Base-by-base conservation (phyloP, 257 asterid species). In the Galeopsis tetrahit region DNA sequence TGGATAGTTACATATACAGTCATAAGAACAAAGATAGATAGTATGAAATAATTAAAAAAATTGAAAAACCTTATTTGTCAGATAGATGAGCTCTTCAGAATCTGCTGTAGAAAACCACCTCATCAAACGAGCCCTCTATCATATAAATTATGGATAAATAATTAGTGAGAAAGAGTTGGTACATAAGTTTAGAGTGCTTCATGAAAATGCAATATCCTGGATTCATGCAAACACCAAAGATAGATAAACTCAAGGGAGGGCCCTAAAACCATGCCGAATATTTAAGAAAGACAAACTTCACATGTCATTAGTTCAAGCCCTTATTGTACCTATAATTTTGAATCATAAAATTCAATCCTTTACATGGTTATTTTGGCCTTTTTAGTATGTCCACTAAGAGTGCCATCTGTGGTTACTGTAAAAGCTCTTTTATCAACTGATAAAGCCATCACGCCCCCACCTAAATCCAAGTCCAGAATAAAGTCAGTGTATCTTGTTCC, bases 61-160 rank as follows among this genome's bases (percentile, higher is more conserved):
- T 36, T 66, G 33, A 66, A 6, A 17, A 48, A 90, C 96, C 98
- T 90, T 83, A 13, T 79, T 77, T 10, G 84, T 82, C 75, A 90
- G 82, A 56, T 64, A 70, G 77, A 53, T 70, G 46, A 92, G 90
- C 71, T 88, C 96, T 79, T 78, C 85, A 13, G 86, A 78, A 75
- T 92, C 96, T 71, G 58, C 71, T 65, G 75, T 88, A 60, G 91
- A 59, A 84, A 90, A 90, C 97, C 96, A 92, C 39, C 87, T 86
- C 67, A 68, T 70, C 62, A 74, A 79, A 82, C 96, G 85, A 76
- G 98, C 98, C 75, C 72, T 85, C 98, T 92, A 73, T 71, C 75
- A 81, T 66, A 78, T 14, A 83, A 75, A 79, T 48, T 55, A 59
- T 72, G 42, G 51, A 77, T 34, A 76, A 78, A 35, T 9, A 70